Evolutionary conservation across 768 basidiomycete species (phyloP).

Genomic region (Wakefieldia striispora): DNA sequence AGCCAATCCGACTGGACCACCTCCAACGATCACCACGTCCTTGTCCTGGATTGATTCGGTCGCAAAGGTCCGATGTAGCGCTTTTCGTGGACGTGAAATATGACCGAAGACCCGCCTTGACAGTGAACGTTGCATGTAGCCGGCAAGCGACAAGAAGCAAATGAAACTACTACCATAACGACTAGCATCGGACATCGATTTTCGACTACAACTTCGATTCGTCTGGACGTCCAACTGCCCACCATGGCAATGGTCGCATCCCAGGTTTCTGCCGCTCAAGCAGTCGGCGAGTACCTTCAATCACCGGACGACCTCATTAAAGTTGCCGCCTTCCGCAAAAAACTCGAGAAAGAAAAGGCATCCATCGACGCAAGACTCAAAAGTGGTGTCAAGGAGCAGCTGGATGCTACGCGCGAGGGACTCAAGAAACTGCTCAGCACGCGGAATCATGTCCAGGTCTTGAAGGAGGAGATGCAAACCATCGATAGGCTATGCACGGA

Average conservation of each 20-base stretch:
- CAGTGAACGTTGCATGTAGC: constrained; percentile 3
- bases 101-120: constrained; percentile 1
- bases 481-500: constrained; percentile 76
- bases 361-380: constrained; percentile 90
- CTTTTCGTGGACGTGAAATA: constrained; percentile 4
- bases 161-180: neutral
- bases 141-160: too few relatives aligned
- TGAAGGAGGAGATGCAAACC: constrained; percentile 84
- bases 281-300: constrained; percentile 86
- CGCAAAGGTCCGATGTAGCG: constrained; percentile 15
- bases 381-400: constrained; percentile 88
- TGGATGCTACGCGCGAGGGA: constrained; percentile 87
- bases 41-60: constrained; percentile 44
- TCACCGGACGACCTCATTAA: constrained; percentile 93
- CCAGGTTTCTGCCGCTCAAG: constrained; percentile 75
- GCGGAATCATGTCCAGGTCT: constrained; percentile 69
- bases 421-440: constrained; percentile 78
- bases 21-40: constrained; percentile 94
- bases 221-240: too few relatives aligned
- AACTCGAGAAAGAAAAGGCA: constrained; percentile 94
- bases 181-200: too few relatives aligned
- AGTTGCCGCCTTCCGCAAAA: constrained; percentile 85
- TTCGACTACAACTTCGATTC: too few relatives aligned
- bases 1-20: constrained; percentile 88
- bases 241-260: constrained; percentile 45